Conservation (phyloP, 768 basidiomycete species). For the Phlebiopsis flavidoalba region DNA sequence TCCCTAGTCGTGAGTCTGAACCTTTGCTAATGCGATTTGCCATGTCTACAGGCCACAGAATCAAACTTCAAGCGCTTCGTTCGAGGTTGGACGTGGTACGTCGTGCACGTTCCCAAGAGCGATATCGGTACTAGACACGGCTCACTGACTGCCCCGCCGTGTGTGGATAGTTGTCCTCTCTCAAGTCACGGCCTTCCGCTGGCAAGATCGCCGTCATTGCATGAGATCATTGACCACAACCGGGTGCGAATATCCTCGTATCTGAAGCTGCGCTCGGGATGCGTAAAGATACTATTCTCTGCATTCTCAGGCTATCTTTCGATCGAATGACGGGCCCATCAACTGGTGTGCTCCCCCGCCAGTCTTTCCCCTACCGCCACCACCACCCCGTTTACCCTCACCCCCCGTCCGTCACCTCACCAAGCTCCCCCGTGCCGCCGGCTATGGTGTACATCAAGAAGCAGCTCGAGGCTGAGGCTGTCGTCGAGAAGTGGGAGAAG, state of each 20-base stretch:
- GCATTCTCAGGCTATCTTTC: slow-evolving; percentile 75
- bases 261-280: not conserved
- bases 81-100: slow-evolving; percentile 93
- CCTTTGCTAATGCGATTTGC: not conserved
- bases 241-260: slow-evolving; percentile 59
- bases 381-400: slow-evolving; percentile 90
- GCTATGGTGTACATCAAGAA: slow-evolving; percentile 80
- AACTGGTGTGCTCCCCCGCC: slow-evolving; percentile 89
- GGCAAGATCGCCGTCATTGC: slow-evolving; percentile 94
- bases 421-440: slow-evolving; percentile 83
- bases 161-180: slow-evolving; percentile 72
- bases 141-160: not conserved
- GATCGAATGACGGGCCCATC: slow-evolving; percentile 95
- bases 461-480: slow-evolving; percentile 79
- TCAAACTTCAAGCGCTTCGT: slow-evolving; percentile 97
- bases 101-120: not conserved
- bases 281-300: not conserved
- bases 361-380: slow-evolving; percentile 88
- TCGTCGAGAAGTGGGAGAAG: slow-evolving; percentile 84
- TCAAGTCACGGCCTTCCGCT: slow-evolving; percentile 77
- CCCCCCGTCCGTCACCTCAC: slow-evolving; percentile 76
- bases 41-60: slow-evolving; percentile 17
- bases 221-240: slow-evolving; percentile 99
- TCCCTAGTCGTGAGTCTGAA: not conserved
- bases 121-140: too few species aligned